phyloP scores from a whole-genome alignment of 169 alveolate species.

The Eimeria tenella region DNA sequence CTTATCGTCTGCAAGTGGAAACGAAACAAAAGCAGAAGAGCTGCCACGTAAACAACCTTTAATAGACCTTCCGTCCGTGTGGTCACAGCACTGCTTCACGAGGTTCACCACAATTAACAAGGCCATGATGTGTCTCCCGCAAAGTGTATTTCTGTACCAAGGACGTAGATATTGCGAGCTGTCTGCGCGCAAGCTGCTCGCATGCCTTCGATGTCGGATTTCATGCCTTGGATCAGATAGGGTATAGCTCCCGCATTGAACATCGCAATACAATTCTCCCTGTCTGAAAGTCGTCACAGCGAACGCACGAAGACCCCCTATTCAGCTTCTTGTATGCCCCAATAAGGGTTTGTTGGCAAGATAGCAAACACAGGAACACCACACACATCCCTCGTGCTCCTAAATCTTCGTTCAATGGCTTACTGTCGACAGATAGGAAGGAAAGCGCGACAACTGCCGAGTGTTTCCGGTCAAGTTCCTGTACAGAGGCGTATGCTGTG shows the following conservation, averaged over 20 bases:
- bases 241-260: conserved; percentile 92
- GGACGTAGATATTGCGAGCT: conserved; percentile 91
- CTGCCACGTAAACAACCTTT: background rate
- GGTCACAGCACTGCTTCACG: too few relatives aligned
- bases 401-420: background rate
- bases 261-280: conserved; percentile 90
- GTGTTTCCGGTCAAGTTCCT: conserved; percentile 92
- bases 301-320: background rate
- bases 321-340: background rate
- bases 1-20: conserved; percentile 82
- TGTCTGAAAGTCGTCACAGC: conserved; percentile 78
- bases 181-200: conserved; percentile 95
- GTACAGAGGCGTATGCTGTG: background rate
- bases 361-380: background rate
- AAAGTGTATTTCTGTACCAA: conserved; percentile 80
- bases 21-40: background rate
- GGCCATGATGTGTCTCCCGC: background rate
- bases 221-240: conserved; percentile 90
- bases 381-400: too few relatives aligned
- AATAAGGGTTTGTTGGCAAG: background rate
- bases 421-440: conserved; percentile 92
- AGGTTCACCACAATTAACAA: too few relatives aligned
- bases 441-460: conserved; percentile 95
- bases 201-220: conserved; percentile 91
- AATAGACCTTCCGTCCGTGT: too few relatives aligned